Conservation (phyloP, 2,329 filamentous ascomycete species). For the Sordariomycetes sp. region DNA sequence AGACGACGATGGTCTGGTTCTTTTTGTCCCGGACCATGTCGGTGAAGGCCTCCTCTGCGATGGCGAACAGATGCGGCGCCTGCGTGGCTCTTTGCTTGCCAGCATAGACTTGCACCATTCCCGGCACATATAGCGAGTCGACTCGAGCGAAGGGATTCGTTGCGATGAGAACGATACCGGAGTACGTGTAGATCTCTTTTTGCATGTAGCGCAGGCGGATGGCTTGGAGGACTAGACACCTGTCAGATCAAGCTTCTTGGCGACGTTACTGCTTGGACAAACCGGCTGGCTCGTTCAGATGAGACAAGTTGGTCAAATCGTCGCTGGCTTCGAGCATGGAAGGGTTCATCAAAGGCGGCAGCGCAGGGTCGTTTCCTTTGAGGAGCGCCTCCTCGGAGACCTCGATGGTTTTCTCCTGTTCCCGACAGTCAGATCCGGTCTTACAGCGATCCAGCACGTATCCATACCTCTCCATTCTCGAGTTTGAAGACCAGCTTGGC, state of each 20-base stretch:
- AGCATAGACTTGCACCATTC: slow-evolving; percentile 99
- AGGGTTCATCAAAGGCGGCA: slow-evolving; percentile 96
- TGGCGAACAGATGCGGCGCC: slow-evolving; percentile 95
- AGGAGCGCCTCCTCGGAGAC: slow-evolving; percentile 69
- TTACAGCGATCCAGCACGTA: not conserved
- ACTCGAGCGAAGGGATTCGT: slow-evolving; percentile 97
- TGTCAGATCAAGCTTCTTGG: not conserved
- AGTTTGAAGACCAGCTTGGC: slow-evolving; percentile 80
- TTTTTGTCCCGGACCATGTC: slow-evolving; percentile 95
- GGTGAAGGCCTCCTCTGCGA: slow-evolving; percentile 96
- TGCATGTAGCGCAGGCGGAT: slow-evolving; percentile 95
- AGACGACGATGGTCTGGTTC: slow-evolving; percentile 99
- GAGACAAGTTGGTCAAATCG: slow-evolving; percentile 92
- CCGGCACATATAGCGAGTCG: slow-evolving; percentile 95
- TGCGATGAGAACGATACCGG: slow-evolving; percentile 95
- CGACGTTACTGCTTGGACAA: no score
- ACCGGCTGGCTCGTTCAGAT: slow-evolving; percentile 98
- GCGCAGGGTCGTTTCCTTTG: slow-evolving; percentile 63
- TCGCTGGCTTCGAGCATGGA: slow-evolving; percentile 97
- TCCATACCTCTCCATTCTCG: slow-evolving; percentile 78
- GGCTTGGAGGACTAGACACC: slow-evolving; percentile 72
- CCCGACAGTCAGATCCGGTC: slow-evolving; percentile 6
- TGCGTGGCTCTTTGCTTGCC: slow-evolving; percentile 95
- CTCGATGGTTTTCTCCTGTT: slow-evolving; percentile 68
- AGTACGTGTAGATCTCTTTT: slow-evolving; percentile 99